Conservation (phyloP, 495 filamentous ascomycete species). For the Parathielavia hyrcaniae region DNA sequence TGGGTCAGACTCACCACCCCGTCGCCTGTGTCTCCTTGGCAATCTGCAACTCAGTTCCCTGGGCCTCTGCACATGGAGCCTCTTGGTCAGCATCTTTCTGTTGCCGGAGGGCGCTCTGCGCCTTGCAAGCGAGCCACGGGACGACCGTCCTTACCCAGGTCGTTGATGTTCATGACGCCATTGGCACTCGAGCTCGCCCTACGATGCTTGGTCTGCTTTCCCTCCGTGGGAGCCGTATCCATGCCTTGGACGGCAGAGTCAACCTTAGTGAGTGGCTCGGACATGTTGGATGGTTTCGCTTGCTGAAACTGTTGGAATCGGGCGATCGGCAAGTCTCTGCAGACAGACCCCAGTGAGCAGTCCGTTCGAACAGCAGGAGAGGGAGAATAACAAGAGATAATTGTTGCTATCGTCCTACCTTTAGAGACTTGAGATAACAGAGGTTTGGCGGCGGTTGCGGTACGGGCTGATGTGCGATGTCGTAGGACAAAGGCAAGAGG, state of each 20-base stretch:
- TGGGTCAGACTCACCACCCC: constrained; percentile 63
- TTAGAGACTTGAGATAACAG: background rate
- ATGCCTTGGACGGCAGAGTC: constrained; percentile 80
- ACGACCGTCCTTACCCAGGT: constrained; percentile 58
- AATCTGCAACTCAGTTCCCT: constrained; percentile 66
- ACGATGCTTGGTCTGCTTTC: constrained; percentile 46
- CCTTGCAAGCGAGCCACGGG: background rate
- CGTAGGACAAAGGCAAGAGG: constrained; percentile 26
- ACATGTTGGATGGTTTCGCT: constrained; percentile 45
- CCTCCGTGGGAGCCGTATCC: constrained; percentile 58
- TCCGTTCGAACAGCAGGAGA: background rate
- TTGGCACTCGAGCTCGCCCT: constrained; percentile 59
- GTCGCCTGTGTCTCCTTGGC: constrained; percentile 84
- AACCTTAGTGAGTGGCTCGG: constrained; percentile 70
- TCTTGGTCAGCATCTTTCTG: constrained; percentile 5
- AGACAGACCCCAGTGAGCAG: constrained; percentile 7
- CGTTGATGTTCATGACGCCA: constrained; percentile 74
- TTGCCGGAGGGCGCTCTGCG: constrained; percentile 12
- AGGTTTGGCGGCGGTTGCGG: background rate
- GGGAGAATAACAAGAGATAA: background rate
- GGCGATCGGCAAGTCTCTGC: constrained; percentile 13
- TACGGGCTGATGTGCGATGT: constrained; percentile 1
- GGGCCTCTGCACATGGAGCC: constrained; percentile 51
- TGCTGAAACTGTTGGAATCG: constrained; percentile 9
- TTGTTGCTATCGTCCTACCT: constrained; percentile 3